Evolutionary conservation across 306 rosid species (phyloP), one percentile per base, ranked within the genome.

Genomic region (Betula pendula): DNA sequence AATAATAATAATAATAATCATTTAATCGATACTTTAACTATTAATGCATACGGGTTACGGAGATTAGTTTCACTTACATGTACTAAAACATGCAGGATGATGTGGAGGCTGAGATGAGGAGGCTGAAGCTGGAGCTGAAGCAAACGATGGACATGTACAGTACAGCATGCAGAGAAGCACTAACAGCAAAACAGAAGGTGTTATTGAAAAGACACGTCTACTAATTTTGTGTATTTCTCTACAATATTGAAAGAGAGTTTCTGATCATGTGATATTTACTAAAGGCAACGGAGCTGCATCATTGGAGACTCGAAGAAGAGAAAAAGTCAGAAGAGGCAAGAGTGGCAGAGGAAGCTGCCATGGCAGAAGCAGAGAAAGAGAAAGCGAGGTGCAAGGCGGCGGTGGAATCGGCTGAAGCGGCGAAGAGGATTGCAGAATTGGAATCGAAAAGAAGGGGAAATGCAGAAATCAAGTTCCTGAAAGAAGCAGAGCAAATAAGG

Each of bases 71-170:
- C 70, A 50, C 68, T 27, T 75, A 56, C 63, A 80, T 65, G 38
- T 77, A 72, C 66, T 38, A 45, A 47, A 82, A 77, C 53, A 45
- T 35, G 65, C 82, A 92, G 96, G 97, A 95, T 2, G 99, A 95
- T 17, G 92, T 72, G 16, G 99, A 92, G 82, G 49, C 91, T 12
- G 97, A 95, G 76, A 88, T 95, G 97, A 91, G 87, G 82, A 91
- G 93, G 85, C 72, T 95, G 79, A 92, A 87, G 89, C 88, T 89
- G 38, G 98, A 95, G 90, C 88, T 95, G 55, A 95, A 92, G 88
- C 97, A 92, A 81, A 95, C 98, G 19, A 91, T 92, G 96, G 98
- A 95, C 76, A 86, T 90, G 95, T 90, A 90, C 77, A 88, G 92
- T 71, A 75, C 86, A 42, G 90, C 95, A 68, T 90, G 95, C 77